Evolutionary conservation across 768 basidiomycete genomes (phyloP).

Genomic region (Agaricus sinodeliciosus): DNA sequence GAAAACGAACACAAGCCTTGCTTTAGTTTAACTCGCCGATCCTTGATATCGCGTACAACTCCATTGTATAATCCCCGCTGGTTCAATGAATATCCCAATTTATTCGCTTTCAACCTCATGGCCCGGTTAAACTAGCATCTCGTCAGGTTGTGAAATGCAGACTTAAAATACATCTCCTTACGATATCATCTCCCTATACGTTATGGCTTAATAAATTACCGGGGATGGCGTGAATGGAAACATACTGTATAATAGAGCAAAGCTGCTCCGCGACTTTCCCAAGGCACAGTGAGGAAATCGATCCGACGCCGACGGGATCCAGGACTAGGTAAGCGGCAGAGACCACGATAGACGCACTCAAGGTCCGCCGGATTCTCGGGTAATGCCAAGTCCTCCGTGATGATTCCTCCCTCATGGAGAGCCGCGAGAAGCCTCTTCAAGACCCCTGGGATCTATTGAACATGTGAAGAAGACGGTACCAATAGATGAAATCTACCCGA

Average conservation of each 20-base stretch:
- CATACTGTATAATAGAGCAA: constrained; percentile 86
- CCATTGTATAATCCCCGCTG: constrained; percentile 76
- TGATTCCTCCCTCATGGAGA: constrained; percentile 50
- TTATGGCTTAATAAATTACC: constrained; percentile 4
- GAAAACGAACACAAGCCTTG: constrained; percentile 31
- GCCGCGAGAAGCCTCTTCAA: constrained; percentile 49
- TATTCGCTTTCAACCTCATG: constrained; percentile 77
- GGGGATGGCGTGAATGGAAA: constrained; percentile 7
- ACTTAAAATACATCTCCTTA: constrained; percentile 19
- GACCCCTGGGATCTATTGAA: constrained; percentile 37
- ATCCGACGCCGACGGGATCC: constrained; percentile 60
- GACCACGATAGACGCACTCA: constrained; percentile 78
- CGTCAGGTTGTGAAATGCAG: neutral
- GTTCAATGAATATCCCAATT: constrained; percentile 79
- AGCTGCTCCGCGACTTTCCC: constrained; percentile 72
- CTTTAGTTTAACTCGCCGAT: constrained; percentile 53
- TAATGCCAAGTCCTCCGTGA: constrained; percentile 76
- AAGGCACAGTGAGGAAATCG: constrained; percentile 82
- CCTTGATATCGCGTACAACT: constrained; percentile 63
- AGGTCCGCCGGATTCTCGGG: constrained; percentile 63
- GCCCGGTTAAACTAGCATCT: constrained; percentile 79
- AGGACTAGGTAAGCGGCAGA: constrained; percentile 51
- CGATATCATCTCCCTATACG: constrained; percentile 80
- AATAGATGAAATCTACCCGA: constrained; percentile 37
- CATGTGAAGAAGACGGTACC: neutral